Evolutionary conservation across 1,284 basidiomycete genomes (phyloP), one percentile per base, ranked within the genome.

Genomic region (Schizopora paradoxa): DNA sequence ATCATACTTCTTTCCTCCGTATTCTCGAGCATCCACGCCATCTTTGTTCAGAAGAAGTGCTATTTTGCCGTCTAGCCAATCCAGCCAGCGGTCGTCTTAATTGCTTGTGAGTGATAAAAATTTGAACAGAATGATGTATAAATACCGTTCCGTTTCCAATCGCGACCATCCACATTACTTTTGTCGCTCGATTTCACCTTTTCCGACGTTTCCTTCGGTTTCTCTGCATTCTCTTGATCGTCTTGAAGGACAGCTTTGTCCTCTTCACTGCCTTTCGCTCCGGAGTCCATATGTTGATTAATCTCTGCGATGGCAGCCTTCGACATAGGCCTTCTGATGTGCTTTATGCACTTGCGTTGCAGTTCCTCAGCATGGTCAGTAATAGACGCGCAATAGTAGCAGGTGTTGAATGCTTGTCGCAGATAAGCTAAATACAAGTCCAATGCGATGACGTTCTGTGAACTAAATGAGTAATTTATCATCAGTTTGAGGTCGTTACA

Each of bases 311-410:
- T 65, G 54, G 72, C 61, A 53, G 67, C 65, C 64, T 76, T 80
- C 52, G 73, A 74, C 58, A 79, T 60, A 38, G 82, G 77, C 64
- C 82, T 86, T 64, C 93, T 79, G 50, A 87, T 72, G 70, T 97
- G 94, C 68, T 83, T 85, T 56, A 95, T 74, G 72, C 93, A 96
- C 68, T 92, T 91, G 60, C 91, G 79, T 65, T 91, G 85, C 58
- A 97, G 76, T 73, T 95, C 91, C 69, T 97, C 94, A 64, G 86
- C 68, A 71, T 92, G 91, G 67, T 94, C 86, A 61, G 83, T 86
- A 55, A 89, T 79, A 61, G 91, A 83, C 57, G 88, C 83, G 72
- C 93, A 97, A 69, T 97, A 97, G 68, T 93, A 97, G 76, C 94
- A 94, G 60, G 87, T 83, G 75, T 90, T 77, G 67, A 86, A 91